Evolutionary conservation across 495 filamentous ascomycete genomes (phyloP), one percentile per base, ranked within the genome.

Genomic region (Penicillium ochrochloron): DNA sequence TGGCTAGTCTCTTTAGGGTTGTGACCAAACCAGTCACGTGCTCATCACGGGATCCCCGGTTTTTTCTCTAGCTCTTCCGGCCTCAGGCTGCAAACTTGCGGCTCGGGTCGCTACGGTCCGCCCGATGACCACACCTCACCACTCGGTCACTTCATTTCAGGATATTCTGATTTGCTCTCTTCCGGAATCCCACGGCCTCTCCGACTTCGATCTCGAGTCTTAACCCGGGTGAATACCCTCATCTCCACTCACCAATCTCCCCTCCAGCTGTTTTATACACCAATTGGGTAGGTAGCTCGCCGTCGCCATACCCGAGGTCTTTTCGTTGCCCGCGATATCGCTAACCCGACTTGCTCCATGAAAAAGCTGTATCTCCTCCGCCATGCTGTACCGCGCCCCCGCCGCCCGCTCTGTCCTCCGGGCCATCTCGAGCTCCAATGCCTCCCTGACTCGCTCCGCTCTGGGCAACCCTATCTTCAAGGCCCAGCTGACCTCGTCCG

Each of bases 331-430:
- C 54, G 65, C 64, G 64, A 59, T 46, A 61, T 48, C 75, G 68
- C 75, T 76, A 72, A 77, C 70, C 69, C 71, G 70, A 75, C 66
- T 23, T 61, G 60, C 74, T 70, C 65, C 66, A 69, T 73, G 71
- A 75, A 74, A 29, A 73, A 78, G 77, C 76, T 75, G 65, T 63
- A 62, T 63, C 44, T 53, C 12, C 65, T 63, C 73, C 68, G 78
- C 71, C 67, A 85, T 85, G 82, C 56, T 84, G 58, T 81, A 78
- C 76, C 78, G 82, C 69, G 76, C 74, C 68, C 70, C 75, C 64
- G 74, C 76, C 69, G 77, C 79, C 67, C 78, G 80, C 77, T 82
- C 81, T 58, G 71, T 78, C 41, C 71, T 81, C 67, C 76, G 81
- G 67, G 78, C 83, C 57, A 48, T 79, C 69, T 75, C 76, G 60